Base-by-base conservation (phyloP, 805 yeast genomes). In the Nakazawaea ishiwadae region DNA sequence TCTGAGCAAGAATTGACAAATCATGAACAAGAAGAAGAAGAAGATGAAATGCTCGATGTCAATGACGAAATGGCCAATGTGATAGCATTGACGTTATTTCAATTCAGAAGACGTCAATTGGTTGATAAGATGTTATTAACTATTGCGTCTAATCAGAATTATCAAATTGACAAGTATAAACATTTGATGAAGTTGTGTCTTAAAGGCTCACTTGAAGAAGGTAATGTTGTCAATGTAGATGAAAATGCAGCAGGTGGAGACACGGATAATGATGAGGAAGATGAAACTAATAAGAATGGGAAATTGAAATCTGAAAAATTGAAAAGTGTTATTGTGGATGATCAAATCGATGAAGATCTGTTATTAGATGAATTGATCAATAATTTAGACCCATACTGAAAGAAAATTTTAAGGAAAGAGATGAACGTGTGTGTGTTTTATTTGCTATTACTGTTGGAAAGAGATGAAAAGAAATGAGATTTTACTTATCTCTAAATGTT, bases 151-250 rank as follows among this genome's bases (percentile, higher is more conserved):
- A 46, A 65, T 15, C 58, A 73, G 47, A 77, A 73, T 42, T 63
- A 68, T 18, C 77, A 73, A 50, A 79, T 83, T 62, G 77, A 75
- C 52, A 79, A 80, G 51, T 84, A 82, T 62, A 65, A 87, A 48
- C 37, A 42, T 17, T 37, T 42, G 39, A 42, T 42, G 38, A 37
- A 29, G 14, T 16, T 42, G 5, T 42, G 45, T 33, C 40, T 42
- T 15, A 35, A 35, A 30, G 39, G 44, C 8, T 35, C 44, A 12
- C 18, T 35, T 21, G 39, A 27, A 11, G 42, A 24, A 5, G 16
- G 15, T 11, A 23, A 7, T 10, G 26, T 7, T 23, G 26, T 7
- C 10, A 23, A 8, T 23, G 10, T 23, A 7, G 15, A 18, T 10
- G 27, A 11, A 5, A 14, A 12, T 9, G 19, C 21, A 17, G 24